phyloP scores from a whole-genome alignment of 1,284 basidiomycete genomes.

The Trametes hirsuta region DNA sequence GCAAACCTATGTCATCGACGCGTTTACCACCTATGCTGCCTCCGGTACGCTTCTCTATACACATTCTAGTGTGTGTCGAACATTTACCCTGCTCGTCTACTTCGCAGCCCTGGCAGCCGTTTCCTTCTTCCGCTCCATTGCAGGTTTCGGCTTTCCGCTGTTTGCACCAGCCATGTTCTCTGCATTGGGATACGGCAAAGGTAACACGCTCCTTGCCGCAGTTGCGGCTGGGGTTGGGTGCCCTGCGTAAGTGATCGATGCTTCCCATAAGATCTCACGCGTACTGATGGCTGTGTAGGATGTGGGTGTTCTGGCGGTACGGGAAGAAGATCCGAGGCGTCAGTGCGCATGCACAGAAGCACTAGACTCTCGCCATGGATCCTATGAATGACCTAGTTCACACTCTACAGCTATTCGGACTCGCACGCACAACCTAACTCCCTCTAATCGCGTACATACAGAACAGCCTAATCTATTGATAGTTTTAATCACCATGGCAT shows the following conservation, averaged over 20 bases:
- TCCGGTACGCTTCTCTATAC: conserved; percentile 45
- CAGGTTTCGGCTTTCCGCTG: conserved; percentile 68
- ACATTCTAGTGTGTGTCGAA: neutral
- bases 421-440: no score
- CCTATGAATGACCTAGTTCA: no score
- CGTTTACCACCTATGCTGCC: conserved; percentile 65
- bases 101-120: conserved; percentile 57
- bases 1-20: conserved; percentile 66
- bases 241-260: conserved; percentile 52
- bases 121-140: conserved; percentile 56
- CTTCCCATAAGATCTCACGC: neutral
- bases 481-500: no score
- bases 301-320: conserved; percentile 54
- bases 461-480: no score
- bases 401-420: no score
- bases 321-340: conserved; percentile 48
- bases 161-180: conserved; percentile 69
- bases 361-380: neutral
- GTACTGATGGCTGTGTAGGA: conserved; percentile 34
- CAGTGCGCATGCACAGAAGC: conserved; percentile 28
- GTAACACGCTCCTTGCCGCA: conserved; percentile 60
- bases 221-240: conserved; percentile 58
- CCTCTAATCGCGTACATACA: no score
- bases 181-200: conserved; percentile 63
- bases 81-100: neutral